Base-by-base conservation (phyloP, 768 basidiomycete species). In the Lactifluus hygrophoroides region DNA sequence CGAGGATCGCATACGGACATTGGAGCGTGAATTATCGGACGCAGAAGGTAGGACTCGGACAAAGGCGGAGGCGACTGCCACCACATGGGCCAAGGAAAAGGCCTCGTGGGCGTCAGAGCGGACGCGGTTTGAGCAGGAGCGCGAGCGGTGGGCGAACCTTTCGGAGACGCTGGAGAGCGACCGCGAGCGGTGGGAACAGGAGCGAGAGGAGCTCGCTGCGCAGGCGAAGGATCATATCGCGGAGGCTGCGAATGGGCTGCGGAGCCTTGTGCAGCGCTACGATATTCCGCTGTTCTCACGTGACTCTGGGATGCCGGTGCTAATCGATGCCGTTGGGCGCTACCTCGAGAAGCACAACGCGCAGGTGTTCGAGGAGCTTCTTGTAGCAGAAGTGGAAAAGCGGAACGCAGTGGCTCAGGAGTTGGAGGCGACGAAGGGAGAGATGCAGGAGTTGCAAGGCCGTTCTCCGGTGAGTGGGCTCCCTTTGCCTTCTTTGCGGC, bases 221-320 rank as follows among this genome's bases (percentile, higher is more conserved):
- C 66, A 79, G 35, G 77, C 77, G 9, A 74, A 71, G 54, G 71
- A 69, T 49, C 82, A 88, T 63, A 68, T 88, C 23, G 79, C 82
- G 47, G 72, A 75, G 2, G 78, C 79, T 9, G 66, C 78, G 10
- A 73, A 73, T 5, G 70, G 75, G 14, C 66, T 90, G 32, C 77
- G 76, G 49, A 66, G 60, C 5, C 70, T 90, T 61, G 75, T 85
- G 58, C 78, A 79, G 63, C 74, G 74, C 35, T 80, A 86, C 65
- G 76, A 75, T 16, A 76, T 90, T 63, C 75, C 76, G n/a, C 69
- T 82, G 21, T 78, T 74, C 45, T 66, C 70, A 7, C 64, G 67
- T 11, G 69, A 69, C 14, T 48, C 60, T 9, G 62, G 71, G 3
- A 54, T 73, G 1, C 50, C 38, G 7, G 68, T 55, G 1, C 53